A percentile compares a stretch with the other conserved stretches of the same genome.
These are phyloP conservation scores for Microsporum canis DNA, from an alignment of 2,329 filamentous ascomycete genomes.

Conservation along the genomic window DNA sequence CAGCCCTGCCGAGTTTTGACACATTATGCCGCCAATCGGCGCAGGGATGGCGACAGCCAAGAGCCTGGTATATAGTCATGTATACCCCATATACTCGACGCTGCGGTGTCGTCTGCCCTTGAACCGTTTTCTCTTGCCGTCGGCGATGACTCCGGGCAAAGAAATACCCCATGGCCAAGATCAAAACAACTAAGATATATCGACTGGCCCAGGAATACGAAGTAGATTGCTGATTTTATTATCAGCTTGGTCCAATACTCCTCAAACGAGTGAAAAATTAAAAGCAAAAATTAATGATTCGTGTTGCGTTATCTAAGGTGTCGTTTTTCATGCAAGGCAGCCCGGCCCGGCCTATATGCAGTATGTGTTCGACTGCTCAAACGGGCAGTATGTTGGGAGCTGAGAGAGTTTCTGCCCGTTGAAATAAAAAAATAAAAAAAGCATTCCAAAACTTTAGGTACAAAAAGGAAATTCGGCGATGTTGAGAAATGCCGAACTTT, in stretches of 20 bases:
- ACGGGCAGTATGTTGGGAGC: neutral
- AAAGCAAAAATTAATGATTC: neutral
- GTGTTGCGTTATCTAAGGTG: neutral
- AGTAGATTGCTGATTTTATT: conserved; percentile 1
- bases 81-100: neutral
- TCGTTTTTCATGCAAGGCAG: conserved; percentile 3
- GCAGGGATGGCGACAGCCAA: neutral
- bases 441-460: neutral
- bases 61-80: neutral
- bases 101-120: neutral
- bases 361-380: neutral
- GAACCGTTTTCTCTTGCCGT: neutral
- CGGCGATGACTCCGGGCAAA: neutral
- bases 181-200: neutral
- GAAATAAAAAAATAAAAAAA: neutral
- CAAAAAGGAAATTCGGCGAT: neutral
- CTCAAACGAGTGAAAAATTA: neutral
- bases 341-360: neutral
- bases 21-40: neutral
- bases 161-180: neutral
- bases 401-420: neutral
- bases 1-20: neutral
- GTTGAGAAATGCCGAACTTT: neutral
- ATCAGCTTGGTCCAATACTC: neutral
- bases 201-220: neutral